Evolutionary conservation across 2,329 filamentous ascomycete genomes (phyloP).

Genomic region (Kalaharituber pfeilii): DNA sequence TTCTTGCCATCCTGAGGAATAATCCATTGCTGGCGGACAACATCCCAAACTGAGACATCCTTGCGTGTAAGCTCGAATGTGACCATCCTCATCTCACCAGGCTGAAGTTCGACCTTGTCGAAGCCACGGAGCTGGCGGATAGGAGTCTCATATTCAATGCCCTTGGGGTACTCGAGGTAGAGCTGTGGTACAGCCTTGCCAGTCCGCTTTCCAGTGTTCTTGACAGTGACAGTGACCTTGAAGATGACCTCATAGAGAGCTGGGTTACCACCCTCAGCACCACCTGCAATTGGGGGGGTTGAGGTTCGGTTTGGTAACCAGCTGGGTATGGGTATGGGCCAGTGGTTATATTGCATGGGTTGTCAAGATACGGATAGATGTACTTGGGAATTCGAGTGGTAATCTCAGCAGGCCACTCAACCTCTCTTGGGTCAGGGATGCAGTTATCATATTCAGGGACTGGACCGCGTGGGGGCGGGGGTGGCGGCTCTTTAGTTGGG

Average conservation of each 20-base stretch:
- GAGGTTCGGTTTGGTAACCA: slow-evolving; percentile 41
- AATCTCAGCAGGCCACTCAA: slow-evolving; percentile 41
- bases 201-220: slow-evolving; percentile 39
- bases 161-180: slow-evolving; percentile 43
- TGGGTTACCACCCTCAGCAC: slow-evolving; percentile 37
- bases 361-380: slow-evolving; percentile 49
- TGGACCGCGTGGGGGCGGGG: slow-evolving; percentile 35
- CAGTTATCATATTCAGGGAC: slow-evolving; percentile 37
- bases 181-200: slow-evolving; percentile 41
- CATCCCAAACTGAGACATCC: slow-evolving; percentile 49
- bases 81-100: slow-evolving; percentile 38
- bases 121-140: slow-evolving; percentile 49
- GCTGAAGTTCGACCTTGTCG: slow-evolving; percentile 41
- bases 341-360: slow-evolving; percentile 34
- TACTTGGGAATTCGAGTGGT: slow-evolving; percentile 42
- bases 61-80: slow-evolving; percentile 38
- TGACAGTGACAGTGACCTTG: slow-evolving; percentile 40
- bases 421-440: slow-evolving; percentile 43
- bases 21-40: slow-evolving; percentile 39
- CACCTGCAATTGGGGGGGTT: slow-evolving; percentile 37
- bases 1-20: slow-evolving; percentile 28
- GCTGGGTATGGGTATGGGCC: slow-evolving; percentile 44
- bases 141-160: slow-evolving; percentile 39
- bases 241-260: slow-evolving; percentile 47
- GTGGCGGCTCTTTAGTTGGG: slow-evolving; percentile 36